Percentiles rank a stretch among this genome's conserved stretches.
phyloP scores from a whole-genome alignment of 352 stramenopile genomes.

The Pythium dissimile region DNA sequence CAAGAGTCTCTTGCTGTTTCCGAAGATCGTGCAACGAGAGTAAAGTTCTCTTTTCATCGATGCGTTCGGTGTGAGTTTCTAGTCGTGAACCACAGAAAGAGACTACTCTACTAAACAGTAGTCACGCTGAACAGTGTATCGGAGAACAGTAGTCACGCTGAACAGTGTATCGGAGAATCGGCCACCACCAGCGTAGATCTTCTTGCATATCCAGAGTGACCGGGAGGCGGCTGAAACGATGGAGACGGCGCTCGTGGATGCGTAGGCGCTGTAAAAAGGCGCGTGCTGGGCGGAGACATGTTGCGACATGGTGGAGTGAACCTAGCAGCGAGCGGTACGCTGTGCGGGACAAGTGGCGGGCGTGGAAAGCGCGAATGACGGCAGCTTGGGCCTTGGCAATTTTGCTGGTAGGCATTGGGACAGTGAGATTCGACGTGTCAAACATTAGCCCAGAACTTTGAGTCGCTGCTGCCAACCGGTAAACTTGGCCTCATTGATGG shows the following conservation, averaged over 20 bases:
- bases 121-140: too few relatives aligned
- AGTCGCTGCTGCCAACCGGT: neutral
- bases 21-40: too few relatives aligned
- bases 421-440: neutral
- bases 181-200: too few relatives aligned
- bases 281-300: neutral
- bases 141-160: too few relatives aligned
- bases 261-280: neutral
- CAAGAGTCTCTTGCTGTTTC: too few relatives aligned
- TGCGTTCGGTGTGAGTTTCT: too few relatives aligned
- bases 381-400: neutral
- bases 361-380: neutral
- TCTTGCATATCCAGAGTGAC: too few relatives aligned
- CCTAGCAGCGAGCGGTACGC: neutral
- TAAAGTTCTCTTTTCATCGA: too few relatives aligned
- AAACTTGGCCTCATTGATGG: slow-evolving; percentile 4
- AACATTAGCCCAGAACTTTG: neutral
- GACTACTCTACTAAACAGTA: too few relatives aligned
- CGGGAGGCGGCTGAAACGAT: too few relatives aligned
- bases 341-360: neutral
- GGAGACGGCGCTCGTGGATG: neutral
- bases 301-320: neutral
- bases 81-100: too few relatives aligned
- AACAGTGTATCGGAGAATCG: too few relatives aligned
- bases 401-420: neutral